Evolutionary conservation across 2,329 filamentous ascomycete genomes (phyloP).

Genomic region (Fusarium lateritium): DNA sequence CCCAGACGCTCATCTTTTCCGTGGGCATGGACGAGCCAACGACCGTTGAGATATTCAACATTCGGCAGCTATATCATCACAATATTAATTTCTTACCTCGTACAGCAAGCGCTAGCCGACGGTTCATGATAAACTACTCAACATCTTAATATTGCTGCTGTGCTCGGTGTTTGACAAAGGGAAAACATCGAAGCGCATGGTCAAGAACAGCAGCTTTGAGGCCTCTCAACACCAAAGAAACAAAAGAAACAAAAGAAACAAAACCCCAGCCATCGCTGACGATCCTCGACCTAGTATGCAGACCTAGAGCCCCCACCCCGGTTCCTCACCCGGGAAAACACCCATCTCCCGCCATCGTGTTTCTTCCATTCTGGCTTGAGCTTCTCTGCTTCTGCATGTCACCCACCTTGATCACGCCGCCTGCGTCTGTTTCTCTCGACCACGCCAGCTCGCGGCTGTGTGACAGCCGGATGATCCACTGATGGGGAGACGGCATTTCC

Average conservation of each 20-base stretch:
- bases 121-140: not conserved
- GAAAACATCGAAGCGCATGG: slow-evolving; percentile 4
- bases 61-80: slow-evolving; percentile 40
- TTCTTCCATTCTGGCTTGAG: slow-evolving; percentile 25
- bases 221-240: slow-evolving; percentile 14
- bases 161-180: not conserved
- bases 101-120: slow-evolving; percentile 20
- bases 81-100: slow-evolving; percentile 29
- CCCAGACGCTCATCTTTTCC: slow-evolving; percentile 45
- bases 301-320: slow-evolving; percentile 18
- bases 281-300: slow-evolving; percentile 23
- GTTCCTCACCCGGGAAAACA: slow-evolving; percentile 18
- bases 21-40: slow-evolving; percentile 44
- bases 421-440: slow-evolving; percentile 43
- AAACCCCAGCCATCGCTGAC: slow-evolving; percentile 27
- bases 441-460: slow-evolving; percentile 47
- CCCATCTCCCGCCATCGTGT: slow-evolving; percentile 37
- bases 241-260: slow-evolving; percentile 28
- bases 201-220: not conserved
- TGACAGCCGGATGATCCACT: slow-evolving; percentile 47
- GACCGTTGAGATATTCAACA: slow-evolving; percentile 25
- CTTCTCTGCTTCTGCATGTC: slow-evolving; percentile 45
- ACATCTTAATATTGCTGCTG: not conserved
- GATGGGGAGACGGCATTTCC: slow-evolving; percentile 46
- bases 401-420: slow-evolving; percentile 43